Conservation (phyloP, 257 asterid genomes). For the Oldenlandia corymbosa region DNA sequence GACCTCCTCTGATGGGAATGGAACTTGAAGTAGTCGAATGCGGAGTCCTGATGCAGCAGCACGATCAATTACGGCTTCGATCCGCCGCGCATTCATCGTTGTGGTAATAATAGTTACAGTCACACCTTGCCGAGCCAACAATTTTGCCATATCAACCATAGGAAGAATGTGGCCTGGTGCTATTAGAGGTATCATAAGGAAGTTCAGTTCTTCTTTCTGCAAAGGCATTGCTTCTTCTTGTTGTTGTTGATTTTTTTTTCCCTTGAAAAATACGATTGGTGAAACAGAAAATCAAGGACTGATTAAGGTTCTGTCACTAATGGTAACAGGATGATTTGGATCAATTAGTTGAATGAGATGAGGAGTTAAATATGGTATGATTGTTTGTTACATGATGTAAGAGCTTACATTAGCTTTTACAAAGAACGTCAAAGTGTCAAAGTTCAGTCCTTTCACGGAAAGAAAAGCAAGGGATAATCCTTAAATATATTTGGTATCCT, state of each 20-base stretch:
- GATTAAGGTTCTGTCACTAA: not conserved
- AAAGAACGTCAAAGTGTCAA: not conserved
- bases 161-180: constrained; percentile 56
- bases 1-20: constrained; percentile 35
- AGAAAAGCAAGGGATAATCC: no score
- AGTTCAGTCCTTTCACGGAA: no score
- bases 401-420: not conserved
- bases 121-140: constrained; percentile 28
- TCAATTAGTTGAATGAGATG: no score
- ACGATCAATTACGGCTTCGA: constrained; percentile 23
- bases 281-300: constrained; percentile 13
- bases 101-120: constrained; percentile 39
- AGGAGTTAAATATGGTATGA: no score
- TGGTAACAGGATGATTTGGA: not conserved
- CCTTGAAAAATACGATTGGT: constrained; percentile 26
- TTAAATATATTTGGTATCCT: no score
- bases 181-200: constrained; percentile 44
- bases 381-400: not conserved
- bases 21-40: constrained; percentile 25
- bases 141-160: constrained; percentile 43
- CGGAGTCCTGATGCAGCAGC: constrained; percentile 30
- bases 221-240: not conserved
- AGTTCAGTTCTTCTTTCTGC: constrained; percentile 13
- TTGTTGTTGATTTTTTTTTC: no score
- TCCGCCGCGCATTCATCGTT: constrained; percentile 31